Evolutionary conservation across 306 rosid species (phyloP).

Genomic region (Cicer judaicum): DNA sequence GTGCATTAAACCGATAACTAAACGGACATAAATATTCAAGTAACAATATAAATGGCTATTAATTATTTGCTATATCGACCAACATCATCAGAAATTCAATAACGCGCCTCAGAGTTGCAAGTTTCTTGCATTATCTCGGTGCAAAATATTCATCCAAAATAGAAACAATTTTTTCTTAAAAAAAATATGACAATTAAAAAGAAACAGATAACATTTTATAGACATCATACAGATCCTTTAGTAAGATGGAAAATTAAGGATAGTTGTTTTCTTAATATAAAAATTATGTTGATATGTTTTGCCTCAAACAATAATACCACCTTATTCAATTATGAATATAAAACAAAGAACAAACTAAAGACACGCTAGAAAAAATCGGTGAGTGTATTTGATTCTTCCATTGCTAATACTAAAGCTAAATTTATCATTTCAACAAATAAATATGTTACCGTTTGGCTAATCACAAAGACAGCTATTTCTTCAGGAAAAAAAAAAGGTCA

Average conservation of each 20-base stretch:
- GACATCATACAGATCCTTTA: neutral
- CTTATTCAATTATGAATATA: neutral
- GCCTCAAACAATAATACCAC: neutral
- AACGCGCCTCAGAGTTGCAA: neutral
- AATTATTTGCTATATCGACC: neutral
- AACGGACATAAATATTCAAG: neutral
- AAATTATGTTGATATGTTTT: neutral
- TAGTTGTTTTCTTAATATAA: too few species aligned
- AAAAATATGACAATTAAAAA: too few species aligned
- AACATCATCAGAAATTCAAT: neutral
- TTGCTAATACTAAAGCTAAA: slow-evolving; percentile 19
- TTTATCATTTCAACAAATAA: slow-evolving; percentile 5
- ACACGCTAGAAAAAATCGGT: too few species aligned
- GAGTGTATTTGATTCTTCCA: neutral
- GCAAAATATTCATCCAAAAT: slow-evolving; percentile 6
- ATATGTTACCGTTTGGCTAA: neutral
- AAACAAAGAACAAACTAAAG: too few species aligned
- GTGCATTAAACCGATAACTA: neutral
- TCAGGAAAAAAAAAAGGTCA: neutral
- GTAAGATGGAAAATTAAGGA: neutral
- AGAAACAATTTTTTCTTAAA: too few species aligned
- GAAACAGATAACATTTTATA: too few species aligned
- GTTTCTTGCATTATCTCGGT: neutral
- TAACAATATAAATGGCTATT: neutral
- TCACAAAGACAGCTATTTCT: slow-evolving; percentile 3